A percentile compares a stretch with the other conserved stretches of the same genome.
Conservation (phyloP, 176 grass and related monocot species). For the barley (Hordeum vulgare) region MorexV3_pseudomolecules_assembly NC_058524.1:623499952-623500451, state of each 20-base stretch:
- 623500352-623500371: background rate
- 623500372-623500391: background rate
- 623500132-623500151: background rate
- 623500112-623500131: background rate
- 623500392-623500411: background rate
- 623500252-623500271: constrained; percentile 36
- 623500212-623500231: constrained; percentile 37
- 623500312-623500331: constrained; percentile 25
- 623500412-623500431: background rate
- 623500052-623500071: background rate
- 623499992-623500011: background rate
- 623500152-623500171: background rate
- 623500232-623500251: constrained; percentile 32
- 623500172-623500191: constrained; percentile 25
- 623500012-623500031: background rate
- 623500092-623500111: background rate
- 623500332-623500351: background rate
- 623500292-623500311: background rate
- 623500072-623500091: background rate
- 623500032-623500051: background rate
- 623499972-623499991: background rate
- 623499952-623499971: background rate
- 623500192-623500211: constrained; percentile 39
- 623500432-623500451: background rate
- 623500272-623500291: background rate